Conservation (phyloP, 768 basidiomycete species). For the Mycena rosella region DNA sequence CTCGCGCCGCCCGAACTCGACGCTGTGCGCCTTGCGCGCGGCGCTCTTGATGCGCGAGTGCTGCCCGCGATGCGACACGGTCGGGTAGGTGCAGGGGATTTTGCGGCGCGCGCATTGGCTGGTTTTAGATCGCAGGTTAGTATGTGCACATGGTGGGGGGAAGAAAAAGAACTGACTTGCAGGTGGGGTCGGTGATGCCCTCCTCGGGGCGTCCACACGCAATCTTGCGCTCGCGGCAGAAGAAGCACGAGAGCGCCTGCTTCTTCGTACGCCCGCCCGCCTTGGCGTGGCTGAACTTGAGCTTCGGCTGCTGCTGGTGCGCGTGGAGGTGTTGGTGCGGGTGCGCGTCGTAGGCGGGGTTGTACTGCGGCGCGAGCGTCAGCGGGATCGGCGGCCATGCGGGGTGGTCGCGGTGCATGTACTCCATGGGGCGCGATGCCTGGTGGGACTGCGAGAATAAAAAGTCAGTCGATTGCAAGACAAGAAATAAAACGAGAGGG, state of each 20-base stretch:
- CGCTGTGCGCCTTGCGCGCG: conserved; percentile 23
- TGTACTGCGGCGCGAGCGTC: not conserved
- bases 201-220: conserved; percentile 60
- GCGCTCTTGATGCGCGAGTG: conserved; percentile 48
- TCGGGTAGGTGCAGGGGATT: conserved; percentile 62
- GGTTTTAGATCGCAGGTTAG: too few relatives aligned
- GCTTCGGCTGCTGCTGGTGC: not conserved
- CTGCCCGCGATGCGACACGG: conserved; percentile 62
- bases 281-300: conserved; percentile 34
- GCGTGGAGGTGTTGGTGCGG: not conserved
- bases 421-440: too few relatives aligned
- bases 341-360: not conserved
- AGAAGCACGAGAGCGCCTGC: conserved; percentile 57
- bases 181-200: conserved; percentile 43
- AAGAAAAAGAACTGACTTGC: conserved; percentile 56
- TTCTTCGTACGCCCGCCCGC: conserved; percentile 40
- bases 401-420: too few relatives aligned
- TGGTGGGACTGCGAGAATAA: too few relatives aligned
- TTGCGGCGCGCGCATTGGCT: conserved; percentile 64
- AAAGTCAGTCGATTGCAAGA: too few relatives aligned
- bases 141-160: too few relatives aligned
- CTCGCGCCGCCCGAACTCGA: too few relatives aligned
- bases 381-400: too few relatives aligned
- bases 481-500: too few relatives aligned
- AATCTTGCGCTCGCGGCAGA: conserved; percentile 65